phyloP scores from a whole-genome alignment of 257 asterid species.

The Cruciata laevipes region DNA sequence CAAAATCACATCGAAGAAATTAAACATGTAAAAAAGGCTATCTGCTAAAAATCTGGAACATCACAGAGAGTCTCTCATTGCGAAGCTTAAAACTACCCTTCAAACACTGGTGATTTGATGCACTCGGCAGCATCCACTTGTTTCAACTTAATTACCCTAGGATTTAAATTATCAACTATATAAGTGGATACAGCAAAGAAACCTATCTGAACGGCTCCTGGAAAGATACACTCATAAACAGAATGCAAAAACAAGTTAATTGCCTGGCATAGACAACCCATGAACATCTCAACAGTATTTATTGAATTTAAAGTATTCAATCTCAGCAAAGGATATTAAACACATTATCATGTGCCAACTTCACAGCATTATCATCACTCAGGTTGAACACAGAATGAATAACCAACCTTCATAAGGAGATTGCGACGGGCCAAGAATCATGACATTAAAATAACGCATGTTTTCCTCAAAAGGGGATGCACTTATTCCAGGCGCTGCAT shows the following conservation, averaged over 20 bases:
- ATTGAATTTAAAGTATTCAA: no score
- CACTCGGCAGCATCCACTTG: no score
- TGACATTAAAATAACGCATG: slow-evolving; percentile 96
- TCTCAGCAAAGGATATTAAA: no score
- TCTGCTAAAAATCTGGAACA: neutral
- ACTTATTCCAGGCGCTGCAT: slow-evolving; percentile 98
- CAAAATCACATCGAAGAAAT: neutral
- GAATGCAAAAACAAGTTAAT: neutral
- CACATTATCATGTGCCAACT: neutral
- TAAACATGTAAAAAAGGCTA: no score
- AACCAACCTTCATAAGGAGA: slow-evolving; percentile 93
- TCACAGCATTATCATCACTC: neutral
- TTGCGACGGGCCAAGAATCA: slow-evolving; percentile 98
- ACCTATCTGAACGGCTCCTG: neutral
- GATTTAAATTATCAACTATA: no score
- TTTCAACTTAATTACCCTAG: no score
- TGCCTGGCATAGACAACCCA: neutral
- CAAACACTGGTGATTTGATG: neutral
- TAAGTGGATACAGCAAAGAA: neutral
- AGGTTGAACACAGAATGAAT: neutral
- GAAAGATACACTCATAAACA: neutral
- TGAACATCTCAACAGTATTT: neutral
- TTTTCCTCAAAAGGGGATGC: slow-evolving; percentile 98
- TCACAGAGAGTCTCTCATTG: neutral
- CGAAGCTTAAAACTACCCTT: neutral